phyloP scores from a whole-genome alignment of 2,329 filamentous ascomycete species.

The Cladophialophora bantiana region DNA sequence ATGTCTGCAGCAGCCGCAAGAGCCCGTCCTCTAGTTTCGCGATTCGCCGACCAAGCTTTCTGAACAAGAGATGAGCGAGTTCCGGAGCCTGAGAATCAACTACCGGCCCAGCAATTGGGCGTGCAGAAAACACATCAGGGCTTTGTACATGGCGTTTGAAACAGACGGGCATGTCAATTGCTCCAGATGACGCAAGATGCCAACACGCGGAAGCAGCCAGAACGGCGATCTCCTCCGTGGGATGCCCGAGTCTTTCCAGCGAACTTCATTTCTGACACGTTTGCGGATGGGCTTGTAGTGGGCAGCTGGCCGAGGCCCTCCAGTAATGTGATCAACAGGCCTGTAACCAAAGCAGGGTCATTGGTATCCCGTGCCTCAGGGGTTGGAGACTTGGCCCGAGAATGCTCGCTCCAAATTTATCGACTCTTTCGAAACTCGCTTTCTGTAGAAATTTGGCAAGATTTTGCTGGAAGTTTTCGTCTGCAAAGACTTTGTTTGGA shows the following conservation, averaged over 20 bases:
- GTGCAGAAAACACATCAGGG: conserved; percentile 60
- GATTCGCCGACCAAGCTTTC: conserved; percentile 65
- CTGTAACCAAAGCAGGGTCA: conserved; percentile 64
- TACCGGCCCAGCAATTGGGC: conserved; percentile 55
- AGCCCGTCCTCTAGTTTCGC: conserved; percentile 62
- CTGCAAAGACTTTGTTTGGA: conserved; percentile 48
- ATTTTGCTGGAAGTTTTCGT: conserved; percentile 55
- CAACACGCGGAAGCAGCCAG: conserved; percentile 69
- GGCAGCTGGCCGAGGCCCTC: conserved; percentile 59
- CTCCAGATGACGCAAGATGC: conserved; percentile 61
- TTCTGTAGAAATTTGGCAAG: conserved; percentile 64
- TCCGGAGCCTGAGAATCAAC: conserved; percentile 46
- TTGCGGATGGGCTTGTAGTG: conserved; percentile 58
- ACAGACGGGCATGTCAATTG: conserved; percentile 48
- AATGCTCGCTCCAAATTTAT: conserved; percentile 60
- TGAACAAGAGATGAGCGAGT: conserved; percentile 50
- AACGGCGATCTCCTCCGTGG: conserved; percentile 70
- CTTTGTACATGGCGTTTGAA: conserved; percentile 64
- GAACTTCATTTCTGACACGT: conserved; percentile 68
- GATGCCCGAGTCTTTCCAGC: conserved; percentile 53
- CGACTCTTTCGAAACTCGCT: conserved; percentile 61
- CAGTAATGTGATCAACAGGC: conserved; percentile 67
- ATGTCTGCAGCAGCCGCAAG: conserved; percentile 43
- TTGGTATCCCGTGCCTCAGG: conserved; percentile 65
- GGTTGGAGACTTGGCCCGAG: conserved; percentile 56